Evolutionary conservation across 805 yeast genomes (phyloP).

Genomic region (Wickerhamiella sergipiensis): DNA sequence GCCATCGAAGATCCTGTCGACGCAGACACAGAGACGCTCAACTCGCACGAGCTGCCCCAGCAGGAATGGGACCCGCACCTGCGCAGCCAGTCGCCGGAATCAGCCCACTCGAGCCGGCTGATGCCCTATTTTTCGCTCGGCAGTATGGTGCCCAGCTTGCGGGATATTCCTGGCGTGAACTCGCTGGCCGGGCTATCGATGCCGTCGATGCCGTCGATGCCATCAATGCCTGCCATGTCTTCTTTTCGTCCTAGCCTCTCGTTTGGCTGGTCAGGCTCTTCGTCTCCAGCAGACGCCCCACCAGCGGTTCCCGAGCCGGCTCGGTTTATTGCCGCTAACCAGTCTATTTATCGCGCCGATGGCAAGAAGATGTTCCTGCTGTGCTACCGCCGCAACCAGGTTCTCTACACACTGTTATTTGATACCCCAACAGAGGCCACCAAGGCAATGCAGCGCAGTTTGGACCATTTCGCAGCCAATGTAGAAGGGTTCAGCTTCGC

Average conservation of each 20-base stretch:
- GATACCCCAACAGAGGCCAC: neutral
- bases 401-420: neutral
- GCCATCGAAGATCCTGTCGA: neutral
- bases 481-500: constrained; percentile 5
- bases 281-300: neutral
- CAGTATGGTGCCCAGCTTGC: neutral
- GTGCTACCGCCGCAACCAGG: neutral
- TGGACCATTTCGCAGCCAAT: neutral
- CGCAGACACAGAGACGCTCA: neutral
- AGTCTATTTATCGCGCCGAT: neutral
- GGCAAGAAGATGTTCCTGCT: neutral
- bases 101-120: neutral
- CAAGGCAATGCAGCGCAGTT: neutral
- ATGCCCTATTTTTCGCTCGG: neutral
- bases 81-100: neutral
- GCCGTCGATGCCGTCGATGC: neutral
- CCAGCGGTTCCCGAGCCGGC: neutral
- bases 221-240: neutral
- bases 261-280: neutral
- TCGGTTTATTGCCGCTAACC: neutral
- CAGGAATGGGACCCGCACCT: neutral
- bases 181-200: neutral
- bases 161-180: neutral
- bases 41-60: neutral
- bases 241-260: neutral